Percentiles rank a stretch among this genome's conserved stretches.
phyloP scores from a whole-genome alignment of 2,329 filamentous ascomycete species.

The Incumbomyces delicatus region DNA sequence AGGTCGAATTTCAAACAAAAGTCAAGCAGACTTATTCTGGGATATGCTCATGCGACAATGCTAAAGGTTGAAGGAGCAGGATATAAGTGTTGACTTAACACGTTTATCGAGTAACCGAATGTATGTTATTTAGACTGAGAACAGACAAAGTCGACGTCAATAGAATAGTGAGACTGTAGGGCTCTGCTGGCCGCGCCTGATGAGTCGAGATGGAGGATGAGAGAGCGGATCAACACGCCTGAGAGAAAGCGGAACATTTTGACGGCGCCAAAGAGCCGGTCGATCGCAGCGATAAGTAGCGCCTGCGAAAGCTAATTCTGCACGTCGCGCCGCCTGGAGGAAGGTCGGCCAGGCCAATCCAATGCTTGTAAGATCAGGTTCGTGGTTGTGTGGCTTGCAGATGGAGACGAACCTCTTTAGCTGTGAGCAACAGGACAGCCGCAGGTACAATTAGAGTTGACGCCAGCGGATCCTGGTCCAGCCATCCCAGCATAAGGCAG shows the following conservation, averaged over 20 bases:
- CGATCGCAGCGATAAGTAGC: constrained; percentile 17
- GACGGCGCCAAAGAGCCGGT: constrained; percentile 17
- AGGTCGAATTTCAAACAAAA: too few species aligned
- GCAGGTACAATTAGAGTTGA: constrained; percentile 17
- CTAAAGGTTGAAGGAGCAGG: too few species aligned
- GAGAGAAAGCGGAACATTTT: constrained; percentile 16
- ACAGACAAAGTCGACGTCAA: not conserved
- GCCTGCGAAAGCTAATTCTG: constrained; percentile 1
- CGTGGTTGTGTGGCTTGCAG: constrained; percentile 18
- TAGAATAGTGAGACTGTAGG: not conserved
- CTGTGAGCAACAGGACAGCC: constrained; percentile 17
- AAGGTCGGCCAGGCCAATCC: constrained; percentile 20
- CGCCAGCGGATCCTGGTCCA: constrained; percentile 1
- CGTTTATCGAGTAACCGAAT: too few species aligned
- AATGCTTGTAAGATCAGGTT: constrained; percentile 5
- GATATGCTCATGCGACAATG: too few species aligned
- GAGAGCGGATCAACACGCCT: constrained; percentile 5
- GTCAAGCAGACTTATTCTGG: too few species aligned
- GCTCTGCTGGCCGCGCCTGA: not conserved
- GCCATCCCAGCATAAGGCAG: not conserved
- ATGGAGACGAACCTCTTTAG: constrained; percentile 13
- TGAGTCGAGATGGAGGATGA: constrained; percentile 5
- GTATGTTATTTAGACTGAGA: too few species aligned
- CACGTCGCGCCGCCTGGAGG: constrained; percentile 12
- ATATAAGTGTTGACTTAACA: not conserved